phyloP scores from a whole-genome alignment of 768 basidiomycete species.

The Lactarius quietus region DNA sequence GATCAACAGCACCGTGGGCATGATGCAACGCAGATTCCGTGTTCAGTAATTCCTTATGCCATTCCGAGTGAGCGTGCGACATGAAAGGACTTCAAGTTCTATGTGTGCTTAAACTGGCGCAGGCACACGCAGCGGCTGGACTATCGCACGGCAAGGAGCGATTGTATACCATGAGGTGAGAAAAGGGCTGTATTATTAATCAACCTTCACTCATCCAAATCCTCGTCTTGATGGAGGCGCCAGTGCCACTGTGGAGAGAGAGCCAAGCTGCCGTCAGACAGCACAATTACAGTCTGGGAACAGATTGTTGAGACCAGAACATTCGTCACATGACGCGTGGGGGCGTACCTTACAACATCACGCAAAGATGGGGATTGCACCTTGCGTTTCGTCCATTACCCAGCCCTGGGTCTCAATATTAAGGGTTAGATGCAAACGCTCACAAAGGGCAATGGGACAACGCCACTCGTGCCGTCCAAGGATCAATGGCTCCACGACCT shows the following conservation, averaged over 20 bases:
- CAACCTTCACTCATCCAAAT: neutral
- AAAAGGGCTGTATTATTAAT: slow-evolving; percentile 15
- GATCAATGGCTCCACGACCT: slow-evolving; percentile 15
- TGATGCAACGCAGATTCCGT: neutral
- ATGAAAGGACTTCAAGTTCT: neutral
- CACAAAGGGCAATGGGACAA: slow-evolving; percentile 24
- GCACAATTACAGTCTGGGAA: neutral
- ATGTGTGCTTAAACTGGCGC: neutral
- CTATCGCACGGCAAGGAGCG: neutral
- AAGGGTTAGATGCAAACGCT: slow-evolving; percentile 20
- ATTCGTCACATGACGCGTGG: neutral
- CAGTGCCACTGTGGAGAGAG: neutral
- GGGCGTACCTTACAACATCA: slow-evolving; percentile 18
- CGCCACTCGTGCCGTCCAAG: slow-evolving; percentile 25
- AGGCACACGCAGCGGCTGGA: neutral
- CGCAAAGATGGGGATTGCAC: slow-evolving; percentile 24
- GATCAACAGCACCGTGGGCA: slow-evolving; percentile 7
- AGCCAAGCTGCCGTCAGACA: slow-evolving; percentile 6
- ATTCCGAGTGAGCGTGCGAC: neutral
- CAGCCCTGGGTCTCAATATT: slow-evolving; percentile 22
- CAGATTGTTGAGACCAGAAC: neutral
- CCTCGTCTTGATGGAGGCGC: neutral
- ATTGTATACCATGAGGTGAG: slow-evolving; percentile 8
- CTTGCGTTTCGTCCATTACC: slow-evolving; percentile 26
- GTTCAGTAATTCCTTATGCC: neutral